Conservation (phyloP, 1,284 basidiomycete genomes). For the Chiua sp. region DNA sequence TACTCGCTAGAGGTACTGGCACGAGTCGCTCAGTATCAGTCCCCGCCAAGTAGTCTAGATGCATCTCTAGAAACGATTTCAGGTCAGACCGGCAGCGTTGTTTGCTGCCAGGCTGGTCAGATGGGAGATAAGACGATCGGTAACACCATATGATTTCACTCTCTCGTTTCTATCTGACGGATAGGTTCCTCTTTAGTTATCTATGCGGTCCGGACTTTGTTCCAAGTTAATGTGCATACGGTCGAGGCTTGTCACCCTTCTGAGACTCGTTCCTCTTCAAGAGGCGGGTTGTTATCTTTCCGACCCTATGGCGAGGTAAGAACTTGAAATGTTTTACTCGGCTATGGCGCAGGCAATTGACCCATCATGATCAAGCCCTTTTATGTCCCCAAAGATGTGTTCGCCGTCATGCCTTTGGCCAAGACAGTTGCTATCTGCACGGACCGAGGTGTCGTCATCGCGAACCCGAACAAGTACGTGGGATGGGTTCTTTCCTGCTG, state of each 20-base stretch:
- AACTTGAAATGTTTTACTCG: not conserved
- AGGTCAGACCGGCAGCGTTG: slow-evolving; percentile 53
- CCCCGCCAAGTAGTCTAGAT: slow-evolving; percentile 51
- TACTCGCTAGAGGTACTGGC: slow-evolving; percentile 75
- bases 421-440: slow-evolving; percentile 70
- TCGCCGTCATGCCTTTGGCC: slow-evolving; percentile 59
- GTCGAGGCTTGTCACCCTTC: slow-evolving; percentile 45
- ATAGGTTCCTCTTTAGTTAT: slow-evolving; percentile 52
- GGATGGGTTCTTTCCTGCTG: not conserved
- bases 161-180: slow-evolving; percentile 7
- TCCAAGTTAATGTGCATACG: slow-evolving; percentile 58
- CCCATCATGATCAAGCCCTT: slow-evolving; percentile 51
- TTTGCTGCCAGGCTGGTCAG: slow-evolving; percentile 62
- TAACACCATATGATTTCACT: slow-evolving; percentile 36
- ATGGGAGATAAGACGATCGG: slow-evolving; percentile 58
- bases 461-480: slow-evolving; percentile 66
- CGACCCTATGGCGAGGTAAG: slow-evolving; percentile 67
- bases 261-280: slow-evolving; percentile 36
- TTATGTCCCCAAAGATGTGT: slow-evolving; percentile 70
- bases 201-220: slow-evolving; percentile 65
- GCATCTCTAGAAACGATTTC: slow-evolving; percentile 63
- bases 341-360: not conserved
- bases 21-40: slow-evolving; percentile 56
- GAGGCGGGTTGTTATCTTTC: slow-evolving; percentile 48
- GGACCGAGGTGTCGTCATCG: slow-evolving; percentile 64